These are phyloP conservation scores for Chlamydomonas eustigma DNA, from an alignment of 139 green algal genomes.

Conservation along the genomic window DNA sequence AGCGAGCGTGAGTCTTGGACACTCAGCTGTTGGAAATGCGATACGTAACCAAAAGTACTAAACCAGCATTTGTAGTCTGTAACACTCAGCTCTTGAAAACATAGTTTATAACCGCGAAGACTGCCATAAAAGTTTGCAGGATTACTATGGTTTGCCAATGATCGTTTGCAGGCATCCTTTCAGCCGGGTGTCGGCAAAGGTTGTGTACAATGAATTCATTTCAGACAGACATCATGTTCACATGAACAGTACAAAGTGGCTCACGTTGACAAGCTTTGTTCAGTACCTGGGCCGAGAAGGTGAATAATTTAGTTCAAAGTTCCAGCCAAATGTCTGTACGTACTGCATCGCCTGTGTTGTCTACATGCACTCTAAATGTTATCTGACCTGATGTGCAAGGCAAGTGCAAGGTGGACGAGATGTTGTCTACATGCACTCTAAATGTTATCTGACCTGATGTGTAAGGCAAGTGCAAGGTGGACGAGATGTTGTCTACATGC, in stretches of 20 bases:
- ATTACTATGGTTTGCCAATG: no score
- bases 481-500: no score
- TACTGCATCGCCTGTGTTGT: no score
- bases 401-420: neutral
- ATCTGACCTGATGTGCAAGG: neutral
- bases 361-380: no score
- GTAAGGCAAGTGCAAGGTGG: neutral
- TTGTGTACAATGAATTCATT: conserved; percentile 96
- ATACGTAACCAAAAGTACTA: no score
- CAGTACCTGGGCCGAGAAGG: conserved; percentile 62
- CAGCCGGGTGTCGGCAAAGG: conserved; percentile 72
- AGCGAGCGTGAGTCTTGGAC: conserved; percentile 41
- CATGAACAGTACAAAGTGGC: conserved; percentile 97
- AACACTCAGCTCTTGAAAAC: no score
- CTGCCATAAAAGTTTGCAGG: no score
- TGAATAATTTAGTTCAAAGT: conserved; percentile 9
- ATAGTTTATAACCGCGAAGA: no score
- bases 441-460: conserved; percentile 3
- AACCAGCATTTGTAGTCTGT: no score
- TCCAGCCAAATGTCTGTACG: no score
- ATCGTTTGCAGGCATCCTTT: conserved; percentile 58
- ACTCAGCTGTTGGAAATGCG: neutral
- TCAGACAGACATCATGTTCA: conserved; percentile 86
- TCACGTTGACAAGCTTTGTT: conserved; percentile 75
- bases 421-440: no score